A percentile compares a stretch with the other conserved stretches of the same genome.
These are phyloP conservation scores for Phytophthora cactorum DNA, from an alignment of 352 stramenopile genomes.

Conservation along the genomic window DNA sequence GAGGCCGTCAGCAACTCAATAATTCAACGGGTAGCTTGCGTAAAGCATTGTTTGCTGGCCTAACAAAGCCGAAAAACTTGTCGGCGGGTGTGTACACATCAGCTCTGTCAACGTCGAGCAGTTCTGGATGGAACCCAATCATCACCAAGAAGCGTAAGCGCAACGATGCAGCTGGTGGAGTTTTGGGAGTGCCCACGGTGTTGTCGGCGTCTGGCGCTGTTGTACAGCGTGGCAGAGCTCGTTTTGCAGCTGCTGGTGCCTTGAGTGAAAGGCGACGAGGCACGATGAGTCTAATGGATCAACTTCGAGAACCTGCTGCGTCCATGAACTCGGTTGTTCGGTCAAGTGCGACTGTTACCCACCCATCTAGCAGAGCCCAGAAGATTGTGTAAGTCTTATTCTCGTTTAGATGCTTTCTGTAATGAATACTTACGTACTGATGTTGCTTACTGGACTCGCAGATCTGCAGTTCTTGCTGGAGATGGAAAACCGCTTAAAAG, in stretches of 20 bases:
- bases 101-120: slow-evolving; percentile 22
- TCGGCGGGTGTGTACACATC: slow-evolving; percentile 80
- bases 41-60: slow-evolving; percentile 63
- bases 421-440: not conserved
- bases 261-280: slow-evolving; percentile 17
- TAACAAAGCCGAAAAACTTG: slow-evolving; percentile 73
- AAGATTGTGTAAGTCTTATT: slow-evolving; percentile 58
- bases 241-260: not conserved
- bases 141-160: slow-evolving; percentile 66
- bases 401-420: not conserved
- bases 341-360: slow-evolving; percentile 1
- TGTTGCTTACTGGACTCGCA: slow-evolving; percentile 17
- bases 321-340: slow-evolving; percentile 20
- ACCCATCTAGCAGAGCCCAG: slow-evolving; percentile 47
- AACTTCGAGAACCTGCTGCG: slow-evolving; percentile 31
- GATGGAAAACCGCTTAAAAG: slow-evolving; percentile 32
- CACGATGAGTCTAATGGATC: slow-evolving; percentile 42
- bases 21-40: slow-evolving; percentile 69
- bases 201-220: slow-evolving; percentile 58
- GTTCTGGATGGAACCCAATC: slow-evolving; percentile 43
- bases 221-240: slow-evolving; percentile 35
- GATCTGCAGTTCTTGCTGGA: slow-evolving; percentile 40
- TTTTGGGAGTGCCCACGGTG: slow-evolving; percentile 55
- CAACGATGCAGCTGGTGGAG: slow-evolving; percentile 28
- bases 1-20: slow-evolving; percentile 78